phyloP scores from a whole-genome alignment of 2,329 filamentous ascomycete genomes.

The Cordyceps sp. region DNA sequence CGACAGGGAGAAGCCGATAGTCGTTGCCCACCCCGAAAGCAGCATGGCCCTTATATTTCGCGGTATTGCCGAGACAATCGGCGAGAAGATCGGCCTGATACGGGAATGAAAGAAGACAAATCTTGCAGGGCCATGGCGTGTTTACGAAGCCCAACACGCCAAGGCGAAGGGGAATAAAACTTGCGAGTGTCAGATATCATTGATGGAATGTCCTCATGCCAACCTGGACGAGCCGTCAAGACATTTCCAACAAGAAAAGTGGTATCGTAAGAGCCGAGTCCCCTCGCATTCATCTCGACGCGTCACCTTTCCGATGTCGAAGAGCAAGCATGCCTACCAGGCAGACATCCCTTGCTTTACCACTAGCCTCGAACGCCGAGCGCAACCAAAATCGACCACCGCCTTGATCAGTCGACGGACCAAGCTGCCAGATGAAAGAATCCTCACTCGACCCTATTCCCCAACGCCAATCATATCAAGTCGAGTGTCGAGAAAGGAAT shows the following conservation, averaged over 20 bases:
- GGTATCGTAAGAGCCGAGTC: slow-evolving; percentile 3
- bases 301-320: background rate
- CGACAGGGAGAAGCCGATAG: slow-evolving; percentile 73
- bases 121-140: too few relatives aligned
- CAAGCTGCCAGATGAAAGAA: too few relatives aligned
- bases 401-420: too few relatives aligned
- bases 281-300: background rate
- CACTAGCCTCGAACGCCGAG: too few relatives aligned
- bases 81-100: slow-evolving; percentile 22
- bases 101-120: background rate
- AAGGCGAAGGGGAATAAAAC: too few relatives aligned
- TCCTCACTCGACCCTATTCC: background rate
- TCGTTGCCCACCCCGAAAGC: slow-evolving; percentile 71
- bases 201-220: too few relatives aligned
- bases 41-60: slow-evolving; percentile 56
- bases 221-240: too few relatives aligned
- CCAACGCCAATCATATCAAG: background rate
- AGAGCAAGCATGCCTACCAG: background rate
- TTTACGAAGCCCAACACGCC: background rate
- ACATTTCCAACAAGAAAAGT: slow-evolving; percentile 1
- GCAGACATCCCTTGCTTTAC: background rate
- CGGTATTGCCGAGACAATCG: slow-evolving; percentile 44
- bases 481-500: background rate
- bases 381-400: too few relatives aligned
- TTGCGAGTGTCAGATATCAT: too few relatives aligned